These are phyloP conservation scores for Pseudocercospora eumusae DNA, from an alignment of 2,329 filamentous ascomycete genomes.

Conservation along the genomic window DNA sequence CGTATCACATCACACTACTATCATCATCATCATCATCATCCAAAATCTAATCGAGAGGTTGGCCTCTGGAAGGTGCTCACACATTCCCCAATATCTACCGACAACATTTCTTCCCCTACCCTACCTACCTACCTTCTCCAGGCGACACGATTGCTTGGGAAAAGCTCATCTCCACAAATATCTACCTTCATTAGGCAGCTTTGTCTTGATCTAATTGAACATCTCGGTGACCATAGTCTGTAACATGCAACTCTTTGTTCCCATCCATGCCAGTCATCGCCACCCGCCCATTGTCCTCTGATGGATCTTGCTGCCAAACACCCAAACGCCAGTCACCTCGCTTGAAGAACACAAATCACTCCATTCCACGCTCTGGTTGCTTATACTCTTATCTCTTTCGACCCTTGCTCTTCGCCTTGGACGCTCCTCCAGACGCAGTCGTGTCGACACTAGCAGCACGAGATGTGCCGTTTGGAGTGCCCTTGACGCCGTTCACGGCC, in stretches of 20 bases:
- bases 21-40: no score
- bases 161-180: not conserved
- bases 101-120: no score
- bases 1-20: no score
- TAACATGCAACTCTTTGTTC: constrained; percentile 8
- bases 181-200: not conserved
- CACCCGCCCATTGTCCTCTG: not conserved
- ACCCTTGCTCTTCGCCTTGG: constrained; percentile 48
- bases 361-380: not conserved
- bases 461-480: constrained; percentile 73
- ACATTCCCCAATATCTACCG: no score
- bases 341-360: not conserved
- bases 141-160: no score
- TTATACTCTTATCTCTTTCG: constrained; percentile 30
- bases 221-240: not conserved
- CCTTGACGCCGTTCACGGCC: constrained; percentile 84
- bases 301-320: not conserved
- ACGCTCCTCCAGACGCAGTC: constrained; percentile 58
- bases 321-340: not conserved
- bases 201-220: constrained; percentile 11
- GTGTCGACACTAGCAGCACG: constrained; percentile 87
- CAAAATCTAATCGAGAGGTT: not conserved
- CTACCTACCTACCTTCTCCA: no score
- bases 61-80: constrained; percentile 6
- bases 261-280: not conserved